A percentile compares a stretch with the other conserved stretches of the same genome.
phyloP scores from a whole-genome alignment of 2,329 filamentous ascomycete genomes.

The Phaeosphaeriaceae sp. region DNA sequence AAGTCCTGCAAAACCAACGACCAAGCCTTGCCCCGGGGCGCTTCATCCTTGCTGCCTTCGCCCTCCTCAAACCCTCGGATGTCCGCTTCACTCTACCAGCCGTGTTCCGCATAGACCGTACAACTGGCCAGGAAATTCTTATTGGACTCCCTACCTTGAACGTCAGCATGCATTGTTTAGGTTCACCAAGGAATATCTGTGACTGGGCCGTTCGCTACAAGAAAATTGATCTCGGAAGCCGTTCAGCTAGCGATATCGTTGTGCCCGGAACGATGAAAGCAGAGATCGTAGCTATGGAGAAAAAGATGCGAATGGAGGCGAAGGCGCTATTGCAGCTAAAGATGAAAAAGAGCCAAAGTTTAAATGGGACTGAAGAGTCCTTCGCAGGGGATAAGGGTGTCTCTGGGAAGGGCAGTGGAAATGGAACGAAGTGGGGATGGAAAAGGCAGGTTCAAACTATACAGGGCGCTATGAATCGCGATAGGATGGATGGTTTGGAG shows the following conservation, averaged over 20 bases:
- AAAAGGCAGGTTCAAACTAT: too few relatives aligned
- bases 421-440: neutral
- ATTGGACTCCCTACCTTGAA: conserved; percentile 35
- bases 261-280: conserved; percentile 10
- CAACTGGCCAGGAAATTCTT: conserved; percentile 21
- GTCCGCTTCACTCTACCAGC: conserved; percentile 31
- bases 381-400: conserved; percentile 6
- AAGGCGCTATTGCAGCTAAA: neutral
- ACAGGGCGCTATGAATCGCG: too few relatives aligned
- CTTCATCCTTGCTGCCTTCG: conserved; percentile 20
- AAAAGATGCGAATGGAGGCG: neutral
- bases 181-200: conserved; percentile 12
- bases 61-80: conserved; percentile 24
- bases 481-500: too few relatives aligned
- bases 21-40: conserved; percentile 6
- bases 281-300: conserved; percentile 12
- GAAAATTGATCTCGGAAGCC: conserved; percentile 26
- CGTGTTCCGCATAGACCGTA: conserved; percentile 23
- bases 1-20: neutral
- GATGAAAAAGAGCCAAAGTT: neutral
- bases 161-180: conserved; percentile 16
- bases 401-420: neutral
- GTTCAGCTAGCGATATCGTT: conserved; percentile 7
- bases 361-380: too few relatives aligned
- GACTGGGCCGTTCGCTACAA: conserved; percentile 35